phyloP scores from a whole-genome alignment of 2,329 filamentous ascomycete species.

The Neofusicoccum sp. region DNA sequence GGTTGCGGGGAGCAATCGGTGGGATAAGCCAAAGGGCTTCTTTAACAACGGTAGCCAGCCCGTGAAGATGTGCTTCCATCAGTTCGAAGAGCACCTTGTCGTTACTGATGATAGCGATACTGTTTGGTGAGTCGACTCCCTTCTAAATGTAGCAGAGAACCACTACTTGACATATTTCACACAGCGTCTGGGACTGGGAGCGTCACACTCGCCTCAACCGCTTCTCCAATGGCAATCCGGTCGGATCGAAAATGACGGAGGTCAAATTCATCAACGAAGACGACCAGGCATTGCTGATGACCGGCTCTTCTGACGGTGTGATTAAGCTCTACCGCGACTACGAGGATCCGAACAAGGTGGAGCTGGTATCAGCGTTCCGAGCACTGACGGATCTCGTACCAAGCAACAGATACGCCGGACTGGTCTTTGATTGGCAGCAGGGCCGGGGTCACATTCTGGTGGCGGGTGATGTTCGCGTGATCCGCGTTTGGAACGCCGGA shows the following conservation, averaged over 20 bases:
- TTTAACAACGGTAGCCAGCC: slow-evolving; percentile 90
- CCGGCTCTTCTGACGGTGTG: slow-evolving; percentile 91
- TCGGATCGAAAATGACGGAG: slow-evolving; percentile 88
- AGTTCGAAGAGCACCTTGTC: slow-evolving; percentile 94
- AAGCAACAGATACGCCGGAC: slow-evolving; percentile 88
- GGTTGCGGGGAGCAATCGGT: slow-evolving; percentile 78
- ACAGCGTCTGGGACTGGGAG: slow-evolving; percentile 88
- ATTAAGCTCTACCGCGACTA: slow-evolving; percentile 93
- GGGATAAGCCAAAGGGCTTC: slow-evolving; percentile 79
- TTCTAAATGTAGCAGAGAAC: slow-evolving; percentile 14
- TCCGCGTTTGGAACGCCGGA: slow-evolving; percentile 92
- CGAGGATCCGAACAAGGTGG: slow-evolving; percentile 70
- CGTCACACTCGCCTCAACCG: slow-evolving; percentile 69
- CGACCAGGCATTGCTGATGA: slow-evolving; percentile 91
- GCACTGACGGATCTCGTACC: slow-evolving; percentile 91
- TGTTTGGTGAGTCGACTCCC: slow-evolving; percentile 52
- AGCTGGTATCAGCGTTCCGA: slow-evolving; percentile 87
- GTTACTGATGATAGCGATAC: slow-evolving; percentile 92
- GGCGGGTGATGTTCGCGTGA: slow-evolving; percentile 91
- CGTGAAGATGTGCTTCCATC: slow-evolving; percentile 91
- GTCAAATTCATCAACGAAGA: slow-evolving; percentile 98
- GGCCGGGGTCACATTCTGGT: slow-evolving; percentile 94
- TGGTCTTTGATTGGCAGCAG: slow-evolving; percentile 99
- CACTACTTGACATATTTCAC: slow-evolving; percentile 32
- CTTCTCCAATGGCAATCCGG: slow-evolving; percentile 93